Evolutionary conservation across 2,329 filamentous ascomycete species (phyloP).

Genomic region (Colletotrichum falcatum): DNA sequence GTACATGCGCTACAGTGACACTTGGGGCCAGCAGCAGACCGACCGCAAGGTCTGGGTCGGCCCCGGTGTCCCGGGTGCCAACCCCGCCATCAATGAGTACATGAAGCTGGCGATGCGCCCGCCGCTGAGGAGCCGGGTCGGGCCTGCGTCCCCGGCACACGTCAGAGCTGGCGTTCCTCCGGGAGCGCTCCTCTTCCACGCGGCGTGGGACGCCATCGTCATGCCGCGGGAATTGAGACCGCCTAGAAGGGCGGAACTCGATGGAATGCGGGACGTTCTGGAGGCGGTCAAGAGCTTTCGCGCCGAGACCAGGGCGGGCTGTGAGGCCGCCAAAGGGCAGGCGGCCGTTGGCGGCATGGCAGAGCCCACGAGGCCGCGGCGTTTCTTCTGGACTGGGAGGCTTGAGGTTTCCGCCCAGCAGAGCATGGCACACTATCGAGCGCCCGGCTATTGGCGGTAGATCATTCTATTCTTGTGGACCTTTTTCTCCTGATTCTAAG

Average conservation of each 20-base stretch:
- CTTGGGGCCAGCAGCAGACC: constrained; percentile 47
- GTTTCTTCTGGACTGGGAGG: constrained; percentile 54
- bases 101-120: constrained; percentile 56
- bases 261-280: constrained; percentile 59
- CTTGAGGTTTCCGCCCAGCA: constrained; percentile 50
- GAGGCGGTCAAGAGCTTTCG: constrained; percentile 56
- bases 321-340: constrained; percentile 42
- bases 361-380: constrained; percentile 39
- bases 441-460: constrained; percentile 35
- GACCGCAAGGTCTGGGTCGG: constrained; percentile 63
- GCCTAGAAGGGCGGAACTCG: constrained; percentile 49
- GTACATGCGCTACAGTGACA: constrained; percentile 46
- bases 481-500: too few species aligned
- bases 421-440: constrained; percentile 38
- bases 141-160: constrained; percentile 62
- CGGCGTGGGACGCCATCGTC: constrained; percentile 65
- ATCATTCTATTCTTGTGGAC: background rate
- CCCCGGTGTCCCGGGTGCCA: constrained; percentile 47
- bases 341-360: constrained; percentile 33
- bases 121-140: constrained; percentile 52
- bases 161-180: constrained; percentile 62
- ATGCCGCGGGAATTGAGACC: constrained; percentile 48
- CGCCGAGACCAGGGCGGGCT: constrained; percentile 47
- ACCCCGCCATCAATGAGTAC: constrained; percentile 60
- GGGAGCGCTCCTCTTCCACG: constrained; percentile 59